Evolutionary conservation across 257 asterid species (phyloP).

Genomic region (Parsonsia alboflavescens): DNA sequence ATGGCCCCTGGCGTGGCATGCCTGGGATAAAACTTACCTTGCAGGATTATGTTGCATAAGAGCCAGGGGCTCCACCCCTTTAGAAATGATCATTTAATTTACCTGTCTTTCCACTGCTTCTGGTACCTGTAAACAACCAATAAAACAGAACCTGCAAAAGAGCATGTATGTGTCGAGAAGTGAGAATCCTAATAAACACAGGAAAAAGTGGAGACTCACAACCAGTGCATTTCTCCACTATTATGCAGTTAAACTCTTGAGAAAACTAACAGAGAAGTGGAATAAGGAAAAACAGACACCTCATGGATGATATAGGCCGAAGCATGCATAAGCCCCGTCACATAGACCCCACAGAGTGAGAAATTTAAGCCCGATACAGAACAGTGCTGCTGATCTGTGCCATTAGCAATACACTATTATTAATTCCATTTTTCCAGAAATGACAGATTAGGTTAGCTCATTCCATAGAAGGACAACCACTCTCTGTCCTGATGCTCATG

Average conservation of each 20-base stretch:
- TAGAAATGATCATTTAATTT: conserved; percentile 9
- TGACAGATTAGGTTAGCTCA: background rate
- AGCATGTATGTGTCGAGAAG: background rate
- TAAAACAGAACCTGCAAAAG: conserved; percentile 7
- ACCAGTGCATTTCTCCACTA: conserved; percentile 7
- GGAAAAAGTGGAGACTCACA: background rate
- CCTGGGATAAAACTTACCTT: conserved; percentile 5
- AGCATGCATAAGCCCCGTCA: no score
- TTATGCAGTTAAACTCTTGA: background rate
- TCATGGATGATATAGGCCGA: background rate
- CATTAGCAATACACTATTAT: background rate
- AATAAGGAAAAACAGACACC: background rate
- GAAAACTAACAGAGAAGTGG: background rate
- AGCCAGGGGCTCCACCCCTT: conserved; percentile 12
- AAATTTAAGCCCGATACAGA: background rate
- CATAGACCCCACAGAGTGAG: conserved; percentile 1
- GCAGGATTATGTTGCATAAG: background rate
- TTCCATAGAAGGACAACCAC: background rate
- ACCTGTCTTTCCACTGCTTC: background rate
- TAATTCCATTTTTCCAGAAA: background rate
- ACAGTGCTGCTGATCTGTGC: background rate
- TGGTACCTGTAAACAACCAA: background rate
- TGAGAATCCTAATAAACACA: background rate
- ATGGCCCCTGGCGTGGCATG: conserved; percentile 5
- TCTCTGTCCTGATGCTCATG: background rate